phyloP scores from a whole-genome alignment of 2,329 filamentous ascomycete genomes.

The Parafenestella ontariensis region DNA sequence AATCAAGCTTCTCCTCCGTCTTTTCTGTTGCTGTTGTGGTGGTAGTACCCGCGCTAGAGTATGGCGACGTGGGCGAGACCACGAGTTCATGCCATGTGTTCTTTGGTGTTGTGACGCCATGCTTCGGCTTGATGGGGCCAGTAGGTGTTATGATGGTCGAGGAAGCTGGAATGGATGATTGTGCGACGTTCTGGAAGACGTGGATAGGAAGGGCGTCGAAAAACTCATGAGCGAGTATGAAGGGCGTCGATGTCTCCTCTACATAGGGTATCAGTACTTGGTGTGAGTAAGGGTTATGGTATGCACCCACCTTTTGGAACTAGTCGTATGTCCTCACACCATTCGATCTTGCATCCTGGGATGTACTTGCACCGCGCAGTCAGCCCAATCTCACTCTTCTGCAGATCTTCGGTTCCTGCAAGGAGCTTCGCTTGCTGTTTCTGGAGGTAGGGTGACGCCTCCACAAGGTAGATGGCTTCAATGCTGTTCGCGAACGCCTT shows the following conservation, averaged over 20 bases:
- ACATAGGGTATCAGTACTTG: slow-evolving; percentile 22
- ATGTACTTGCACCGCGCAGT: slow-evolving; percentile 79
- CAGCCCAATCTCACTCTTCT: slow-evolving; percentile 75
- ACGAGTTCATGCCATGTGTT: slow-evolving; percentile 55
- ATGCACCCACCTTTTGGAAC: slow-evolving; percentile 69
- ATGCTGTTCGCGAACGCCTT: slow-evolving; percentile 77
- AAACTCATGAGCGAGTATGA: slow-evolving; percentile 97
- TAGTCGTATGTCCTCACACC: slow-evolving; percentile 89
- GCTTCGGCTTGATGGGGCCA: slow-evolving; percentile 54
- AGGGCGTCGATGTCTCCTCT: slow-evolving; percentile 77
- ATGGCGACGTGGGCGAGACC: slow-evolving; percentile 48
- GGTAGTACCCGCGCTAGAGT: slow-evolving; percentile 50
- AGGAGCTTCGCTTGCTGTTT: slow-evolving; percentile 80
- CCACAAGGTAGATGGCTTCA: slow-evolving; percentile 90
- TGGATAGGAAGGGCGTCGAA: slow-evolving; percentile 98
- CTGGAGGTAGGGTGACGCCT: slow-evolving; percentile 84
- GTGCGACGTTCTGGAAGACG: slow-evolving; percentile 79
- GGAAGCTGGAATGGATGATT: slow-evolving; percentile 47
- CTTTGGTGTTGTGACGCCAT: slow-evolving; percentile 42
- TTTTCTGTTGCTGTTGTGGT: slow-evolving; percentile 17
- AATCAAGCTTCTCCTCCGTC: slow-evolving; percentile 68
- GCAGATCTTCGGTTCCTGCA: slow-evolving; percentile 74
- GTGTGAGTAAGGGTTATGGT: slow-evolving; percentile 1
- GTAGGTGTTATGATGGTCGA: slow-evolving; percentile 58
- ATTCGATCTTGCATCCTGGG: slow-evolving; percentile 74